Evolutionary conservation across 371 early-diverging fungal genomes (phyloP).

Genomic region (Apophysomyces elegans): DNA sequence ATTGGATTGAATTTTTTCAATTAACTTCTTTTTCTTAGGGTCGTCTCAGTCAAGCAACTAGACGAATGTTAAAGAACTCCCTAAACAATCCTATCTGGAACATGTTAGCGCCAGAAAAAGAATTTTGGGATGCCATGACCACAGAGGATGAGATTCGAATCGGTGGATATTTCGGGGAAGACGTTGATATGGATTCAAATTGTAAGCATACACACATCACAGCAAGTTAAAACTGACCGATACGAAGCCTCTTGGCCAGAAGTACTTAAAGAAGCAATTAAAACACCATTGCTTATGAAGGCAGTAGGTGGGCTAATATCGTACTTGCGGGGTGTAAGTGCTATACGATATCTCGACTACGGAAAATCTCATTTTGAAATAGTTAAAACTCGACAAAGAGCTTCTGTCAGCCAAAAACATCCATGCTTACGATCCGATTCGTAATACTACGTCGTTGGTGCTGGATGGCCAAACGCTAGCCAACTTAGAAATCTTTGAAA

Average conservation of each 20-base stretch:
- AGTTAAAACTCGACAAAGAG: slow-evolving; percentile 84
- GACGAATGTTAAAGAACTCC: slow-evolving; percentile 75
- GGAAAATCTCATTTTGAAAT: slow-evolving; percentile 9
- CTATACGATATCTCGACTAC: not conserved
- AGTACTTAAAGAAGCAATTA: slow-evolving; percentile 36
- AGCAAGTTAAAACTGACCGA: not conserved
- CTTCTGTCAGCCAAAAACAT: slow-evolving; percentile 87
- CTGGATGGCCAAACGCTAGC: slow-evolving; percentile 95
- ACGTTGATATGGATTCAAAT: slow-evolving; percentile 16
- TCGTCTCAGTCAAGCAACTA: slow-evolving; percentile 64
- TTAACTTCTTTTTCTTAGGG: slow-evolving; percentile 39
- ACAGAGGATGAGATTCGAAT: slow-evolving; percentile 73
- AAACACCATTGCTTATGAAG: slow-evolving; percentile 55
- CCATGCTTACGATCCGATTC: slow-evolving; percentile 78
- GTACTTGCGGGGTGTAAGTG: slow-evolving; percentile 71
- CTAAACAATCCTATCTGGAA: slow-evolving; percentile 71
- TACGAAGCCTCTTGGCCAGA: slow-evolving; percentile 45
- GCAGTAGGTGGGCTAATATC: slow-evolving; percentile 83
- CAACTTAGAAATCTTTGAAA: slow-evolving; percentile 94
- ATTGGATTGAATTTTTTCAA: not conserved
- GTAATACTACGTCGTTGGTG: slow-evolving; percentile 66
- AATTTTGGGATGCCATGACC: slow-evolving; percentile 83
- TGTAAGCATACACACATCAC: not conserved
- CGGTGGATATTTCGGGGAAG: slow-evolving; percentile 67
- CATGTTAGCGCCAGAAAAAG: slow-evolving; percentile 68